These are phyloP conservation scores for Artomyces pyxidatus DNA, from an alignment of 768 basidiomycete species.

Conservation along the genomic window DNA sequence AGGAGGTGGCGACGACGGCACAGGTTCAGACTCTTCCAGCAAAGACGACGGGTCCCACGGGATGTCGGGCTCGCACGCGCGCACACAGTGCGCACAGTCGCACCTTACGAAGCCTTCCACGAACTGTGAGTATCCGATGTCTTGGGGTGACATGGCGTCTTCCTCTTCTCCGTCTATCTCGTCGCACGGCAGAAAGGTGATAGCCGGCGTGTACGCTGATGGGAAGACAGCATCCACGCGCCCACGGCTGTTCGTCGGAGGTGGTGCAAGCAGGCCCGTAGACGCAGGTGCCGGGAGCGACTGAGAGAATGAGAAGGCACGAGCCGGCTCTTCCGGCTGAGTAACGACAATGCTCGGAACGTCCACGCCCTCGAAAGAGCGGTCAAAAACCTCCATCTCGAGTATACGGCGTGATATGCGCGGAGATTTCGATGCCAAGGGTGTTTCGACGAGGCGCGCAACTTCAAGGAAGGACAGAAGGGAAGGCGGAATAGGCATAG, in stretches of 20 bases:
- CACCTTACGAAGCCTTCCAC: background rate
- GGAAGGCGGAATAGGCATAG: background rate
- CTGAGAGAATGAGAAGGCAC: background rate
- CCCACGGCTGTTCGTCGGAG: background rate
- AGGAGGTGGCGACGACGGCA: background rate
- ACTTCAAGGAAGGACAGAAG: background rate
- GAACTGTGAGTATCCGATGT: background rate
- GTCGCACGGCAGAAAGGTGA: too few relatives aligned
- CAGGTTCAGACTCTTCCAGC: background rate
- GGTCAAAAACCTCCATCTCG: background rate
- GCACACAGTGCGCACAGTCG: background rate
- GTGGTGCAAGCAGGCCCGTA: background rate
- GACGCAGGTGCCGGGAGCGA: background rate
- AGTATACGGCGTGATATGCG: background rate
- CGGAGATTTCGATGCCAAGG: background rate
- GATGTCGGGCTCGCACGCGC: background rate
- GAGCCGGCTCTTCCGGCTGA: background rate
- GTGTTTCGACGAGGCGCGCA: background rate
- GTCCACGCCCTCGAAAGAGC: constrained; percentile 1
- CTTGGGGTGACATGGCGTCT: too few relatives aligned
- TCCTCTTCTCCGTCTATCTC: too few relatives aligned
- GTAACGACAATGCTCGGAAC: constrained; percentile 2
- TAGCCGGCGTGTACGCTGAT: background rate
- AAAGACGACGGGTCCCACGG: background rate
- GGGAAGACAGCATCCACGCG: background rate